Evolutionary conservation across 2,329 filamentous ascomycete genomes (phyloP), one percentile per base, ranked within the genome.

Genomic region (Aspergillus japonicus): DNA sequence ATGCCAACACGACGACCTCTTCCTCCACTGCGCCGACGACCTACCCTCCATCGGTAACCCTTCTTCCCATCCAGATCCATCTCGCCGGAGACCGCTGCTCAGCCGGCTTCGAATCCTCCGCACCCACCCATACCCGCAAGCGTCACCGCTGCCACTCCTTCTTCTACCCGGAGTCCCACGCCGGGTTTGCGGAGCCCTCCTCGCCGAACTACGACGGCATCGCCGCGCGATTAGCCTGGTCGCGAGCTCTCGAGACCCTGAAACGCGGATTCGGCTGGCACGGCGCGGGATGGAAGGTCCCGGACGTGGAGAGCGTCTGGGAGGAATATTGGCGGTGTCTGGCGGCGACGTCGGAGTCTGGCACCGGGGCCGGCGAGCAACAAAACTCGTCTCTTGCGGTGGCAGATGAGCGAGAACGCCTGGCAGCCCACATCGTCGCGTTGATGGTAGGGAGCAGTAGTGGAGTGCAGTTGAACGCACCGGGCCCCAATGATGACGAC

Each of bases 131-230:
- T 0, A 66, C 65, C 50, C 71, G 69, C 11, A 73, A 72, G 57
- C 65, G 69, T 5, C 72, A 74, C 51, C 65, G 67, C 11, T 74
- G 72, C 48, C 65, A 73, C 52, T 56, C 80, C 12, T 86, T 82
- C 70, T 77, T 78, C 4, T 87, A 87, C 68, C 79, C 81, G 2
- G 80, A 80, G 54, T 83, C 74, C 0, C 75, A 82, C 47, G 73
- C 83, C 0, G 89, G 89, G 0, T 92, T 92, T 61, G 89, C 88
- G 0, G 88, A 91, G 72, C 80, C 82, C 21, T 82, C 87, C 50
- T 69, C 88, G 12, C 82, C 87, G 2, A 81, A 86, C 63, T 89
- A 85, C 65, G 83, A 90, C 62, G 77, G 80, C 3, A 78, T 89
- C 8, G 82, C 82, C 1, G 83, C 87, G 2, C 82, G 82, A 10